A percentile compares a stretch with the other conserved stretches of the same genome.
Conservation (phyloP, 495 filamentous ascomycete genomes). For the Xylaria sp. region DNA sequence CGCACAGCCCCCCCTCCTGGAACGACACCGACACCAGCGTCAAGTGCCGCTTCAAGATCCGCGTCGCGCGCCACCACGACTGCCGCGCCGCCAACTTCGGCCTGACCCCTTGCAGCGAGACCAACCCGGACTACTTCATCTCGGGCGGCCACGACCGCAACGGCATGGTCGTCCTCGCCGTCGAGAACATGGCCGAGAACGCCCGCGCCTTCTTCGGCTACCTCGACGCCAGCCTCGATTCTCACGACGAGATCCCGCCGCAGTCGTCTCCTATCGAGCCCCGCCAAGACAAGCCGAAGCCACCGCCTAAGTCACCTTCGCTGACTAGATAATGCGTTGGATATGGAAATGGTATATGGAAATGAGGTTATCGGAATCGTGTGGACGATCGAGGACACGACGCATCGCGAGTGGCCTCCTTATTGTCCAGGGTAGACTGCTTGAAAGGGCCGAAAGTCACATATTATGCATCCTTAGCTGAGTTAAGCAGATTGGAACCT, state of each 20-base stretch:
- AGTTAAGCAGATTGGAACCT: background rate
- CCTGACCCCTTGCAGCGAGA: background rate
- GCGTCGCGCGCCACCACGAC: background rate
- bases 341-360: no score
- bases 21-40: no score
- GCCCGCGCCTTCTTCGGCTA: constrained; percentile 39
- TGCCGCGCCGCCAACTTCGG: background rate
- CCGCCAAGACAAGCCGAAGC: no score
- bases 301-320: no score
- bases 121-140: constrained; percentile 18
- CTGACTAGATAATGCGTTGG: no score
- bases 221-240: constrained; percentile 31
- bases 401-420: background rate
- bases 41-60: background rate
- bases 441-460: background rate
- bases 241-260: constrained; percentile 7
- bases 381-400: background rate
- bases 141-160: constrained; percentile 36
- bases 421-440: background rate
- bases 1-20: background rate
- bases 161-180: constrained; percentile 37
- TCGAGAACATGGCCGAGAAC: constrained; percentile 23
- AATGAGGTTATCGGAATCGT: background rate
- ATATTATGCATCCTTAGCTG: background rate
- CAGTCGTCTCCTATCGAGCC: constrained; percentile 7